Conservation (phyloP, 129 eudicot species). For the Erigeron canadensis region DNA sequence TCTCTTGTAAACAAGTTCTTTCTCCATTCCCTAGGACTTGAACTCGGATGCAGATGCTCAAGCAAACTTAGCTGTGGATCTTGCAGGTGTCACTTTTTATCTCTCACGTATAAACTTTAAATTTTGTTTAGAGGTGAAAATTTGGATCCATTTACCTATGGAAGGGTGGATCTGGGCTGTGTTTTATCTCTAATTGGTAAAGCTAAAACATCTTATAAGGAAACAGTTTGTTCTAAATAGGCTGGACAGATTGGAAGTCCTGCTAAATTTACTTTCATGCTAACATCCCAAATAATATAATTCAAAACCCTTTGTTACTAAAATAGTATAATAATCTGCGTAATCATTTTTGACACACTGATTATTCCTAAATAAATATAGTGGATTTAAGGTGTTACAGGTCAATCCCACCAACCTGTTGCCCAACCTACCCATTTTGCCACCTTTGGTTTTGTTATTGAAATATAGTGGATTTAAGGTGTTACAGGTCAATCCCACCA, state of each 20-base stretch:
- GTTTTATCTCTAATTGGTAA: not conserved
- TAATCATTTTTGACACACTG: not conserved
- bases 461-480: not conserved
- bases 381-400: not conserved
- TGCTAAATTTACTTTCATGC: not conserved
- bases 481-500: not conserved
- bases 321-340: not conserved
- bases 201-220: not conserved
- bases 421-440: not conserved
- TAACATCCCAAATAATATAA: too few relatives aligned
- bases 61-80: slow-evolving; percentile 82
- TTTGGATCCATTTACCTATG: not conserved
- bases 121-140: not conserved
- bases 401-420: not conserved
- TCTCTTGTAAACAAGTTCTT: not conserved
- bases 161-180: not conserved
- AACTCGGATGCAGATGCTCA: slow-evolving; percentile 94
- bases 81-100: slow-evolving; percentile 54
- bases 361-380: too few relatives aligned
- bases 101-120: not conserved
- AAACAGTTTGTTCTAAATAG: not conserved
- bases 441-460: not conserved
- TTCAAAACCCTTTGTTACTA: not conserved
- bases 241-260: not conserved
- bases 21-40: slow-evolving; percentile 42